Evolutionary conservation across 75 land plant species (phyloP).

Genomic region (Azolla pinnata): DNA sequence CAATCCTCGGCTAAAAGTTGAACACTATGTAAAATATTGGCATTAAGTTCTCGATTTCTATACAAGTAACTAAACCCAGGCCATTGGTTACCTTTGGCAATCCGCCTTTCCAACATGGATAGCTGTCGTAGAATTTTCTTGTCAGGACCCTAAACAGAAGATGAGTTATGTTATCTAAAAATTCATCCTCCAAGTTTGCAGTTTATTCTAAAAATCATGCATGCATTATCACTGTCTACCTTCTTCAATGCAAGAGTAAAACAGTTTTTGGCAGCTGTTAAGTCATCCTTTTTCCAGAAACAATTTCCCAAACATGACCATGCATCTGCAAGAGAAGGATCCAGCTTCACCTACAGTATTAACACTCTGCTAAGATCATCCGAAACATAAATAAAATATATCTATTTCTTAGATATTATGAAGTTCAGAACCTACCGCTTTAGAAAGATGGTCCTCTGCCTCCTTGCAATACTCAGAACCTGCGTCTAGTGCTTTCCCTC

Average conservation of each 20-base stretch:
- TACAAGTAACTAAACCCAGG: no score
- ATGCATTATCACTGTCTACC: slow-evolving; percentile 25
- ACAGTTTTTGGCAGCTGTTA: slow-evolving; percentile 65
- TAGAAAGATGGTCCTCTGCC: slow-evolving; percentile 92
- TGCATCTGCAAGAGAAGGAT: slow-evolving; percentile 87
- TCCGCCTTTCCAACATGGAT: slow-evolving; percentile 85
- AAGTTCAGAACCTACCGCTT: slow-evolving; percentile 51
- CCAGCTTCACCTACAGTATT: slow-evolving; percentile 67
- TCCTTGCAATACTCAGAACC: slow-evolving; percentile 76
- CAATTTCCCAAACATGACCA: slow-evolving; percentile 89
- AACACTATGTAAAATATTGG: no score
- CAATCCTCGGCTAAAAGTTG: no score
- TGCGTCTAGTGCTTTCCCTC: slow-evolving; percentile 80
- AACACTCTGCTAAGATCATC: background rate
- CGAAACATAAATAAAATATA: background rate
- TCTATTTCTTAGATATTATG: background rate
- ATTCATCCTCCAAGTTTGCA: no score
- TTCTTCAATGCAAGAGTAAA: slow-evolving; percentile 59
- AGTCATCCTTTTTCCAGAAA: slow-evolving; percentile 96
- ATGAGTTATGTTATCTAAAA: background rate
- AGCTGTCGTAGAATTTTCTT: slow-evolving; percentile 72
- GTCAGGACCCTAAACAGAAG: slow-evolving; percentile 55
- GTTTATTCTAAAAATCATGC: no score
- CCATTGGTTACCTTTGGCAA: slow-evolving; percentile 97
- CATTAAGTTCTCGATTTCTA: no score